These are phyloP conservation scores for Clausena lansium DNA, from an alignment of 345 rosid species.

Conservation along the genomic window DNA sequence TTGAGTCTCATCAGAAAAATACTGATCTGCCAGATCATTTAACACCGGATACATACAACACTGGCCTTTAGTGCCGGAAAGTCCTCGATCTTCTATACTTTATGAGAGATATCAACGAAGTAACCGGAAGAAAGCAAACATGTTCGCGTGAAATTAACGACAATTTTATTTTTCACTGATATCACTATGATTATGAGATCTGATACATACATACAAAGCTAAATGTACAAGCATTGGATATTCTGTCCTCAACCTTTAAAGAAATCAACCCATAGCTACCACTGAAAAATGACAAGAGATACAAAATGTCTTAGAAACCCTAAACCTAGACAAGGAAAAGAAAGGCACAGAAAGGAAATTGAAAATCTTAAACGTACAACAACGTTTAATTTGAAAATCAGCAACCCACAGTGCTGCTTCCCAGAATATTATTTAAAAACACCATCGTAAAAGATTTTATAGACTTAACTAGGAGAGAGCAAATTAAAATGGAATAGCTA, in stretches of 20 bases:
- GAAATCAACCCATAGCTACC: neutral
- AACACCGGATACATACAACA: neutral
- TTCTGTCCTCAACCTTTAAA: neutral
- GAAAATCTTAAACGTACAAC: neutral
- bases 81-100: neutral
- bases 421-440: neutral
- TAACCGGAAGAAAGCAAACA: neutral
- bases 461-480: neutral
- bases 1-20: conserved; percentile 1
- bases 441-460: neutral
- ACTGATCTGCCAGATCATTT: neutral
- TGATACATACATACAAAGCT: neutral
- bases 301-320: neutral
- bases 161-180: neutral
- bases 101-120: neutral
- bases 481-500: neutral
- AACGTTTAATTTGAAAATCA: neutral
- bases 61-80: neutral
- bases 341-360: neutral
- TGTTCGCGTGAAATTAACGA: neutral
- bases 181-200: neutral
- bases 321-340: neutral
- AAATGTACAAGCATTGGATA: neutral
- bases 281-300: neutral
- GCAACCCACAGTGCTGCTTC: neutral